Base-by-base conservation (phyloP, 495 filamentous ascomycete species). In the Trichoderma reesei region DNA sequence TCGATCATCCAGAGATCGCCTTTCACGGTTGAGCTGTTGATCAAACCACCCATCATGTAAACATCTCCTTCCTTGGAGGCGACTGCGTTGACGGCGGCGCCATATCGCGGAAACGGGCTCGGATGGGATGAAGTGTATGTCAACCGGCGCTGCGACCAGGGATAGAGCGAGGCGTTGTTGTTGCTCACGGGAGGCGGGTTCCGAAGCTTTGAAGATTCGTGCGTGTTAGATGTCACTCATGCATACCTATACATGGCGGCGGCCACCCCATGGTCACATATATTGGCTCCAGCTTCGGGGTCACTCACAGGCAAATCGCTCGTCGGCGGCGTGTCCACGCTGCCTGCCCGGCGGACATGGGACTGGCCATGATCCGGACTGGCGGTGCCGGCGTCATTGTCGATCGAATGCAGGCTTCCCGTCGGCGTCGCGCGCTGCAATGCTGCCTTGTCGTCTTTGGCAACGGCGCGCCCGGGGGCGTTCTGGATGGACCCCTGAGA, bases 1-100 rank as follows among this genome's bases (percentile, higher is more conserved):
- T 99, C 95, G 46, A 98, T 88, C 85, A 97, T 89, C 95, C 95
- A 99, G 51, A 99, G 74, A 75, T 99, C 95, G 36, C 95, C 95
- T 69, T 96, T 96, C 14, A 98, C 94, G 0, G 90, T 96, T 9
- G 90, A 89, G 51, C 92, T 92, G 71, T 95, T 91, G 68, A 98
- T 90, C 63, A 99, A 75, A 54, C 95, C 95, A 51, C 95, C 95
- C 93, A 99, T 98, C 69, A 99, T 82, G 70, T 98, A 99, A 59
- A 99, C 89, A 70, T 95, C 90, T 59, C 95, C 95, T 75, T 99
- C 95, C 73, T 97, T 98, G 8, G 92, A 96, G 18, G 92, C 86
- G 14, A 89, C 81, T 0, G 92, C 83, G 73, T 98, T 99, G 74
- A 96, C 92, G 9, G 95, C 95, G 51, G 95, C 92, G 71, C 95